Evolutionary conservation across 371 early-diverging fungal genomes (phyloP).

Genomic region (Mortierella sp.): DNA sequence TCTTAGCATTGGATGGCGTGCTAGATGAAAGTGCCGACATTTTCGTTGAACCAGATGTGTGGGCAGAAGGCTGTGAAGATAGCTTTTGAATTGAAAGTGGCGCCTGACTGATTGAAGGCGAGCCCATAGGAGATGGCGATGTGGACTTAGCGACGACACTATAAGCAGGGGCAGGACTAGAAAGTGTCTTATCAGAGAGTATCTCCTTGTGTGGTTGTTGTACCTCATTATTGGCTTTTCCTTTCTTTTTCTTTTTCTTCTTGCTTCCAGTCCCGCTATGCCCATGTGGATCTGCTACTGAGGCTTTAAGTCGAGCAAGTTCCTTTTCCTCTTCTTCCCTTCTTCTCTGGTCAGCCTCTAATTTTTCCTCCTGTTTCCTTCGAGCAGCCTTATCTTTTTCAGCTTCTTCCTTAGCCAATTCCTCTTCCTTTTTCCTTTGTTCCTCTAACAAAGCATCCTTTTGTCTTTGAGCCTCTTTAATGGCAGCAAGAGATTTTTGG

Average conservation of each 20-base stretch:
- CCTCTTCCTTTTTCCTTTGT: conserved; percentile 41
- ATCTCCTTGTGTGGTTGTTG: conserved; percentile 9
- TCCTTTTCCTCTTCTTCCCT: conserved; percentile 54
- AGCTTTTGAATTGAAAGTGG: background rate
- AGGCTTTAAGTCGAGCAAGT: conserved; percentile 43
- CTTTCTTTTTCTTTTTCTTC: conserved; percentile 54
- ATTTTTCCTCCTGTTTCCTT: conserved; percentile 56
- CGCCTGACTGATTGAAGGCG: conserved; percentile 11
- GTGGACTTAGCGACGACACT: conserved; percentile 3
- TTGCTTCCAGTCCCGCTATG: conserved; percentile 32
- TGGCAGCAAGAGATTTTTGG: conserved; percentile 40
- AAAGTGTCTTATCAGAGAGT: background rate
- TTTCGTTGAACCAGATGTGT: background rate
- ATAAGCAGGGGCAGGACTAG: background rate
- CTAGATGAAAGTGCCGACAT: conserved; percentile 5
- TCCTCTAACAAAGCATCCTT: conserved; percentile 43
- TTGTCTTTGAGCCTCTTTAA: conserved; percentile 48
- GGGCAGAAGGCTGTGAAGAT: background rate
- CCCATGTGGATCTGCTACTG: conserved; percentile 26
- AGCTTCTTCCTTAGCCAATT: conserved; percentile 49
- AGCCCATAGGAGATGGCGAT: conserved; percentile 13
- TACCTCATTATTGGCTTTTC: conserved; percentile 23
- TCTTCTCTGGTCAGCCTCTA: conserved; percentile 49
- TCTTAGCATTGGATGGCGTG: background rate
- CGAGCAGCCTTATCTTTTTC: conserved; percentile 53